Conservation (phyloP, 441 rosid genomes). For the Metrosideros polymorpha region DNA sequence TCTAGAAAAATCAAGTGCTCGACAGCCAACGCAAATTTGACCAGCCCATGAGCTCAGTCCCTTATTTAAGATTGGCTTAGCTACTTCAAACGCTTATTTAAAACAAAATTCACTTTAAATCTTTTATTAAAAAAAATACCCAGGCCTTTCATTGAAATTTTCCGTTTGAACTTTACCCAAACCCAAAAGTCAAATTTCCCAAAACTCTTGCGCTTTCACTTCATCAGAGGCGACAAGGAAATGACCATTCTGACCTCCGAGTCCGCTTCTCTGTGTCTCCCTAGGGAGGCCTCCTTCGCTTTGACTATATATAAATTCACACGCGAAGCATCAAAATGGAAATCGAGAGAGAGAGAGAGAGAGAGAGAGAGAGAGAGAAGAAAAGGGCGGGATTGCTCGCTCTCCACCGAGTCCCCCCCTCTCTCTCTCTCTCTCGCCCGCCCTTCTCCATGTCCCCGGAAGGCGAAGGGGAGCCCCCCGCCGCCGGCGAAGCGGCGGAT, state of each 20-base stretch:
- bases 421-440: conserved; percentile 27
- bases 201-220: no score
- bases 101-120: no score
- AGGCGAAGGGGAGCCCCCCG: conserved; percentile 17
- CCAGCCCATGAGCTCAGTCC: no score
- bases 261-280: no score
- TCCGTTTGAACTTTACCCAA: no score
- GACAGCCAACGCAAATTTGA: no score
- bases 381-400: neutral
- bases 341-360: conserved; percentile 10
- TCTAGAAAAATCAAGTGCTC: no score
- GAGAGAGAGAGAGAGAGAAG: conserved; percentile 29
- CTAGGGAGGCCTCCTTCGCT: neutral
- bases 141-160: no score
- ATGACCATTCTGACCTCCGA: neutral
- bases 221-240: neutral
- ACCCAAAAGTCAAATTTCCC: no score
- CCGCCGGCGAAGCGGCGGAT: neutral
- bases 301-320: neutral
- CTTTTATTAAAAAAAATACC: no score
- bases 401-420: neutral
- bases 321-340: neutral
- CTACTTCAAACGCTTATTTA: no score
- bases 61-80: no score
- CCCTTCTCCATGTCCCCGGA: conserved; percentile 34